Evolutionary conservation across 225 moss, liverwort and hornwort genomes (phyloP).

Genomic region (Ulota crispa): DNA sequence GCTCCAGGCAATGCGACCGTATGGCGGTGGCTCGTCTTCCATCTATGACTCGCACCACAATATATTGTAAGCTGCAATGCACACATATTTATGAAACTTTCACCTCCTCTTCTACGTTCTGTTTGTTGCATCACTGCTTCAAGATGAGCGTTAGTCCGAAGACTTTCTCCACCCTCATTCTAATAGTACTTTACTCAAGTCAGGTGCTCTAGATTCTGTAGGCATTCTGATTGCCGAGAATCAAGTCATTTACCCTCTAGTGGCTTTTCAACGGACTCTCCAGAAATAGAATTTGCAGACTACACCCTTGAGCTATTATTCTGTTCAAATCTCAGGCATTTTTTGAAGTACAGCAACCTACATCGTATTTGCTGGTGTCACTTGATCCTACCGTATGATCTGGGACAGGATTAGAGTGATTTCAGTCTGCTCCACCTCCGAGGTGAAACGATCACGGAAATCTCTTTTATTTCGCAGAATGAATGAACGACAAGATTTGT

Average conservation of each 20-base stretch:
- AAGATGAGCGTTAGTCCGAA: neutral
- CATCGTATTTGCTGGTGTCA: neutral
- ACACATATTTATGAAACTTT: constrained; percentile 38
- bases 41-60: constrained; percentile 90
- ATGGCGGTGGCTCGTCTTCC: constrained; percentile 61
- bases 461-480: neutral
- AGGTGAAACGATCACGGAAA: neutral
- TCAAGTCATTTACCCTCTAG: neutral
- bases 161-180: neutral
- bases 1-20: constrained; percentile 76
- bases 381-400: neutral
- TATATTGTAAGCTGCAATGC: constrained; percentile 79
- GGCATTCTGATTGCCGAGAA: neutral
- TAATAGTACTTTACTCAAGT: neutral
- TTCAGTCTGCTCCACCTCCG: neutral
- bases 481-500: neutral
- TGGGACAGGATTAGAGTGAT: neutral
- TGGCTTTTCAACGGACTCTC: neutral
- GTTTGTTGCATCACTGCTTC: neutral
- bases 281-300: neutral
- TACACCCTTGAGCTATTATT: neutral
- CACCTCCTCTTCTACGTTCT: constrained; percentile 9
- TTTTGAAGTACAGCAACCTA: neutral
- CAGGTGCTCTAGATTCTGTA: neutral
- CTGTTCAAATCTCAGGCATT: neutral